Evolutionary conservation across 2,329 filamentous ascomycete species (phyloP), one percentile per base, ranked within the genome.

Genomic region (Malbranchea zuffiana): DNA sequence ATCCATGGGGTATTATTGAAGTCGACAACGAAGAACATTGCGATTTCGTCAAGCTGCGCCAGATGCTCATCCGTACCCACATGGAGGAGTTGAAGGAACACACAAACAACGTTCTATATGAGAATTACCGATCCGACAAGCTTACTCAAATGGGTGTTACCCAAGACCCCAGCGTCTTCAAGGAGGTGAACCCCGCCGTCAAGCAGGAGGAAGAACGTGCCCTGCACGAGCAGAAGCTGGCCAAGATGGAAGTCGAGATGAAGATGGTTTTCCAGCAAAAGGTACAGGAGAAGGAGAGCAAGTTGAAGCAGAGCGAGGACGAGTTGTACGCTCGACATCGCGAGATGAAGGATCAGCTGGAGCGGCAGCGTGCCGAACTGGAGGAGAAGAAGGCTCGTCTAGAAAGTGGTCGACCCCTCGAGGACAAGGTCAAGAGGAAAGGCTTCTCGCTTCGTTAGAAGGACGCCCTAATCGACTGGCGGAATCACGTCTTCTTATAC

Each of bases 241-340:
- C 88, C 65, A 98, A 98, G 84, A 98, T 98, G 90, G 90, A 98
- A 67, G 79, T 86, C 57, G 90, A 98, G 67, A 98, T 98, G 90
- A 98, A 98, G 84, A 94, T 95, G 84, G 90, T 98, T 51, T 98
- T 98, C 85, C 90, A 96, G 65, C 90, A 98, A 64, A 98, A 98
- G 81, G 90, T 98, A 20, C 79, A 85, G 49, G 90, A 98, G 67
- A 98, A 98, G 74, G 90, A 98, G 69, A 94, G 85, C 76, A 98
- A 98, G 70, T 72, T 98, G 62, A 93, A 93, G 71, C 90, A 96
- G 70, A 94, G 86, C 72, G 90, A 98, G 66, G 90, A 98, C 64
- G 90, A 98, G 72, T 71, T 98, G 41, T 96, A 96, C 59, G 87
- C 90, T 49, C 82, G 90, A 53, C 90, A 98, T 71, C 80, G 88